Conservation (phyloP, 108 stramenopile species). For the Pseudonitzschia multiseries region DNA sequence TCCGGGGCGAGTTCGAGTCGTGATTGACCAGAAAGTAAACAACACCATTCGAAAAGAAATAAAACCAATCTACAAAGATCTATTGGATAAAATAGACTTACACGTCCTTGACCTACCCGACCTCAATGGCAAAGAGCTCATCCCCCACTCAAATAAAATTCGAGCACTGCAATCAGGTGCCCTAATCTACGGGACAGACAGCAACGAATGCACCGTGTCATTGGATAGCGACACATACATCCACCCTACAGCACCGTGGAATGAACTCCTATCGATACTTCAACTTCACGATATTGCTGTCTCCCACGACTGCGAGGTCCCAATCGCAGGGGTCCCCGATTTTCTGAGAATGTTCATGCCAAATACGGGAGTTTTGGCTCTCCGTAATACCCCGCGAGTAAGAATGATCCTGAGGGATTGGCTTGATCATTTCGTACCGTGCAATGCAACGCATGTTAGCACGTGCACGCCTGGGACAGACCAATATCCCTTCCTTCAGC, state of each 20-base stretch:
- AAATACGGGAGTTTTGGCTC: constrained; percentile 9
- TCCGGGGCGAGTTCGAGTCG: constrained; percentile 2
- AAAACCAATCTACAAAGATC: not conserved
- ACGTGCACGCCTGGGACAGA: constrained; percentile 13
- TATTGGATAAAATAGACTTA: constrained; percentile 4
- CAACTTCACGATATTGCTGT: constrained; percentile 2
- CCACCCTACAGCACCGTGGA: constrained; percentile 6
- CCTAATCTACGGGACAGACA: not conserved
- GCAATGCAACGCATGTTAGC: not conserved
- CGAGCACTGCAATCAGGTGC: constrained; percentile 5
- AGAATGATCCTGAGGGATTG: constrained; percentile 7
- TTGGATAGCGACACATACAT: constrained; percentile 9
- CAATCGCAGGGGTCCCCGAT: not conserved
- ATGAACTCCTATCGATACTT: constrained; percentile 1
- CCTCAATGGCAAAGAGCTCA: constrained; percentile 9
- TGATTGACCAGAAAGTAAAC: constrained; percentile 12
- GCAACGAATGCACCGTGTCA: constrained; percentile 7
- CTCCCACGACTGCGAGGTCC: not conserved
- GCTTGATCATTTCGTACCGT: constrained; percentile 11
- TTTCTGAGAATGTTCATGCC: constrained; percentile 5
- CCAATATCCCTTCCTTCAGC: constrained; percentile 8
- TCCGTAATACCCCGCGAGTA: constrained; percentile 7
- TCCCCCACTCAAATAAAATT: constrained; percentile 16
- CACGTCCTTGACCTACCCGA: not conserved
- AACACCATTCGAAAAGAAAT: not conserved